Base-by-base conservation (phyloP, 2,329 filamentous ascomycete species). In the Aureobasidium melanogenum region DNA sequence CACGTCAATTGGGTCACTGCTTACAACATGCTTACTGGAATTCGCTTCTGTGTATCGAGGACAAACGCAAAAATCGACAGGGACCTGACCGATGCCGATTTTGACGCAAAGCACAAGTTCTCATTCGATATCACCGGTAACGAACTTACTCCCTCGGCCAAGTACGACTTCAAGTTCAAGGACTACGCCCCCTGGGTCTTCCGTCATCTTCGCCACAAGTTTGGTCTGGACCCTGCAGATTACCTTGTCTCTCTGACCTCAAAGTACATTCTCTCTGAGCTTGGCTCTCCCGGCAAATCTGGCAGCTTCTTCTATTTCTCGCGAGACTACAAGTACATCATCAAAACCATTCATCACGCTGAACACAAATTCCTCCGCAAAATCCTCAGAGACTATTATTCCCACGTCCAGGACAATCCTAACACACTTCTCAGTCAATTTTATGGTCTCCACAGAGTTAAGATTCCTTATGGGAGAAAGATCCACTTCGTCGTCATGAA, bases 101-200 rank as follows among this genome's bases (percentile, higher is more conserved):
- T 99, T 76, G 84, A 91, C 64, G 88, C 89, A 65, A 92, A 90
- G 77, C 91, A 97, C 76, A 99, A 99, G 79, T 97, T 96, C 72
- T 97, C 92, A 50, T 99, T 99, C 80, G 94, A 97, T 76, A 95
- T 97, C 71, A 95, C 92, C 66, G 94, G 94, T 66, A 97, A 97
- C 74, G 94, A 99, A 79, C 80, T 99, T 73, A 96, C 96, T 5
- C 94, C 94, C 24, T 97, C 93, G 64, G 92, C 94, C 67, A 97
- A 99, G 77, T 99, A 99, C 79, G 94, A 99, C 78, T 99, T 99
- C 85, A 99, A 99, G 76, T 99, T 99, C 82, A 99, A 99, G 79
- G 94, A 99, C 77, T 99, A 99, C 75, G 93, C 93, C n/a, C 94
- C 94, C 62, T 97, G 93, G 92, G 94, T 99, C 63, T 99, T 99